Evolutionary conservation across 1,139 yeast genomes (phyloP), one percentile per base, ranked within the genome.

Genomic region (Suhomyces bolitotheri): DNA sequence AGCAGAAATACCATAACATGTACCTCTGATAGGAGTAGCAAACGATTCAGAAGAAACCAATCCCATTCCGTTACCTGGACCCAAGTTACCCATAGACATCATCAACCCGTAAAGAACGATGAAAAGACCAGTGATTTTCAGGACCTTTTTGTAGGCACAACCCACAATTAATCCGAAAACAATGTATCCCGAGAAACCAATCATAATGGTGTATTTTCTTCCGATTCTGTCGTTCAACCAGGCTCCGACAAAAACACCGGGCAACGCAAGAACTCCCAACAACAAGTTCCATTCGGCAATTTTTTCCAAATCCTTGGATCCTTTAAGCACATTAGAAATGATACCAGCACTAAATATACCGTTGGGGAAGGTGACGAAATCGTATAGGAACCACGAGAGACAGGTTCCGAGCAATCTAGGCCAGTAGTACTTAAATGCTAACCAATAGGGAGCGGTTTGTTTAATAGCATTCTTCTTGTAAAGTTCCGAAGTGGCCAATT

Each of bases 21-120:
- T 80, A 31, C 90, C 92, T 58, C 92, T 71, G 29, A 84, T 74
- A 12, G 87, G 85, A 9, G 90, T 82, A 16, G 92, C 88, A 51
- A 71, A 84, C 3, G 78, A 69, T 56, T 84, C 92, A 21, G 84
- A 74, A 8, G 87, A 73, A 4, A 76, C 64, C 38, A 84, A 67
- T 7, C 92, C 92, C 71, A 83, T 65, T 69, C 76, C 76, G 53
- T 82, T 74, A 46, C 92, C 92, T 4, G 92, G 92, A 4, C 94
- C 92, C 48, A 82, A 64, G 57, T 82, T 82, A 49, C 89, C 89
- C 44, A 65, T 54, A 4, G 75, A 69, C 60, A 70, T 71, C 73
- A 79, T 73, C 19, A 78, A 55, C 20, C 82, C 84, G 52, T 78
- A 79, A 50, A 79, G 74, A 33, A 79, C 58, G 34, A 79, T 72